Evolutionary conservation across 2,329 filamentous ascomycete genomes (phyloP).

Genomic region (Sclerotinia nivalis): DNA sequence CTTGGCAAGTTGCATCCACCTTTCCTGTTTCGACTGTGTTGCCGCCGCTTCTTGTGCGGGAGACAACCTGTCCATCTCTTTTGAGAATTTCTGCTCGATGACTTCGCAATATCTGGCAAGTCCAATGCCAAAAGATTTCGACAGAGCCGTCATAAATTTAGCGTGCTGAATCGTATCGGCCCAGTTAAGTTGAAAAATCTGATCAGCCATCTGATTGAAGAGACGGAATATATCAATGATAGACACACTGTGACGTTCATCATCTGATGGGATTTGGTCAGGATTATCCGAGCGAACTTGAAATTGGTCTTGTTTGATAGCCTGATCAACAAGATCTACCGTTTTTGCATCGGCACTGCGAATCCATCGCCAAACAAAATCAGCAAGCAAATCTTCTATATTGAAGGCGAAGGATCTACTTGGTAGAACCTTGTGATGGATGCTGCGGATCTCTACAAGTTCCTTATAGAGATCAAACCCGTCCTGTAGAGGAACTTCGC

Average conservation of each 20-base stretch:
- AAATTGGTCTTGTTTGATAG: slow-evolving; percentile 88
- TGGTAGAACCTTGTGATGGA: slow-evolving; percentile 75
- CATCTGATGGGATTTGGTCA: slow-evolving; percentile 67
- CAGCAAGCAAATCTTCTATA: slow-evolving; percentile 80
- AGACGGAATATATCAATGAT: slow-evolving; percentile 91
- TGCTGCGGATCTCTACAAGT: slow-evolving; percentile 77
- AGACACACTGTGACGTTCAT: slow-evolving; percentile 88
- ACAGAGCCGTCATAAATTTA: slow-evolving; percentile 92
- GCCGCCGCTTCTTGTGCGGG: slow-evolving; percentile 81
- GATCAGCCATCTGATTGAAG: slow-evolving; percentile 88
- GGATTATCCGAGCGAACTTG: slow-evolving; percentile 67
- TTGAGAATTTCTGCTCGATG: slow-evolving; percentile 79
- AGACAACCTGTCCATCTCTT: slow-evolving; percentile 90
- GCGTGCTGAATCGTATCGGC: slow-evolving; percentile 91
- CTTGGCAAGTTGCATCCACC: slow-evolving; percentile 88
- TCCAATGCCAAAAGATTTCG: slow-evolving; percentile 79
- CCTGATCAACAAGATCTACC: slow-evolving; percentile 81
- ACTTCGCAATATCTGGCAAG: slow-evolving; percentile 90
- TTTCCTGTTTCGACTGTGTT: slow-evolving; percentile 82
- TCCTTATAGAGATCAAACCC: slow-evolving; percentile 93
- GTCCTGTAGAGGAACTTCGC: slow-evolving; percentile 84
- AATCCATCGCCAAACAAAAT: slow-evolving; percentile 97
- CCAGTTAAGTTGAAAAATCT: slow-evolving; percentile 85
- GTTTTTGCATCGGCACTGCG: slow-evolving; percentile 76
- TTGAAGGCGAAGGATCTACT: slow-evolving; percentile 78